Evolutionary conservation across 305 asterid species (phyloP).

Genomic region (Fraxinus angustifolia): DNA sequence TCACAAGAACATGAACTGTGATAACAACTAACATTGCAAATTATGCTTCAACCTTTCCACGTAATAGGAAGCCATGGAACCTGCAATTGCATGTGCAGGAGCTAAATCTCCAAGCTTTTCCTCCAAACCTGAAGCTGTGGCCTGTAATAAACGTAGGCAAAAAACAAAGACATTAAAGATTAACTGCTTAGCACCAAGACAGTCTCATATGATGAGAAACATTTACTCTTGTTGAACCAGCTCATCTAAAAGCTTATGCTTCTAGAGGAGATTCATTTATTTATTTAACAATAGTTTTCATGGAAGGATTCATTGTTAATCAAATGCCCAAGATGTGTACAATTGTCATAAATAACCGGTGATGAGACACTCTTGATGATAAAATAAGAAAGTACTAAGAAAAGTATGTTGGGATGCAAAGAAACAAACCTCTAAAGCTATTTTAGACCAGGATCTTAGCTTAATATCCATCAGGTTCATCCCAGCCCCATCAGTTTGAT

Average conservation of each 20-base stretch:
- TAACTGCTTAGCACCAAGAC: not conserved
- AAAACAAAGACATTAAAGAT: conserved; percentile 2
- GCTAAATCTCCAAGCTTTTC: conserved; percentile 54
- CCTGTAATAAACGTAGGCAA: conserved; percentile 32
- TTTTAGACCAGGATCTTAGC: conserved; percentile 46
- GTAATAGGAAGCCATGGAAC: conserved; percentile 41
- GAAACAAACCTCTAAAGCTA: conserved; percentile 42
- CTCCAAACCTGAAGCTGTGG: conserved; percentile 62
- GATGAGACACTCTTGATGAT: not conserved
- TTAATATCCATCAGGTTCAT: conserved; percentile 65
- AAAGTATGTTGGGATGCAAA: not conserved
- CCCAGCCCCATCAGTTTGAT: conserved; percentile 72
- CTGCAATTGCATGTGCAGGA: conserved; percentile 57
- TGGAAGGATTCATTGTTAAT: not conserved
- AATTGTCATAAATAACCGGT: not conserved
- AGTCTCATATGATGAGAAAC: not conserved
- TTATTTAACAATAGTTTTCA: not conserved
- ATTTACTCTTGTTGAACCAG: not conserved
- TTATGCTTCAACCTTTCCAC: conserved; percentile 42
- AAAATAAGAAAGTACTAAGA: not conserved
- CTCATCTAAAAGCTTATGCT: not conserved
- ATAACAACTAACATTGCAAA: not conserved
- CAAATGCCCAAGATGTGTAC: not conserved
- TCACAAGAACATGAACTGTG: not conserved
- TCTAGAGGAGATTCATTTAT: not conserved